Percentiles rank a stretch among this genome's conserved stretches.
Evolutionary conservation across 768 basidiomycete species (phyloP).

Genomic region (Hebeloma cylindrosporum): DNA sequence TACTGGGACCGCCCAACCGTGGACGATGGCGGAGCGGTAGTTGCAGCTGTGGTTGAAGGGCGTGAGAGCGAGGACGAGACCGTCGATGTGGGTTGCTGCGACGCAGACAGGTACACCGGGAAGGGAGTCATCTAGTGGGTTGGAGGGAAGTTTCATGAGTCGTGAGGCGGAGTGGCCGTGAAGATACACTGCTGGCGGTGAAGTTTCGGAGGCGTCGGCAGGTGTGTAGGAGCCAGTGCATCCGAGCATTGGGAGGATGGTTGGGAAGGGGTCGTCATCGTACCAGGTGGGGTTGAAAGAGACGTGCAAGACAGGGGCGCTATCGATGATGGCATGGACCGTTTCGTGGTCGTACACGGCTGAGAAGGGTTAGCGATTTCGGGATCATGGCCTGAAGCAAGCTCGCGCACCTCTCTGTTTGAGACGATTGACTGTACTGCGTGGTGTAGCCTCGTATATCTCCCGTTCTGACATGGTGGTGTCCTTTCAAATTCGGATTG

Average conservation of each 20-base stretch:
- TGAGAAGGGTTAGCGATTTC: not conserved
- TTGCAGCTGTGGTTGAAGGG: constrained; percentile 31
- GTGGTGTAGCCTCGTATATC: constrained; percentile 14
- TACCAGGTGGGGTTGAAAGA: constrained; percentile 23
- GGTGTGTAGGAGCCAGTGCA: constrained; percentile 21
- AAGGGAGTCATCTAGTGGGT: constrained; percentile 9
- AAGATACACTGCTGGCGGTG: constrained; percentile 21
- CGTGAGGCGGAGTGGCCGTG: constrained; percentile 25
- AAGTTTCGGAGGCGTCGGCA: constrained; percentile 4
- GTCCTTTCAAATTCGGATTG: too few species aligned
- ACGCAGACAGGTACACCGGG: constrained; percentile 27
- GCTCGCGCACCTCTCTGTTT: constrained; percentile 20
- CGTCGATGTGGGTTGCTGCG: constrained; percentile 27
- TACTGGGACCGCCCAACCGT: constrained; percentile 23
- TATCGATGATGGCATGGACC: constrained; percentile 24
- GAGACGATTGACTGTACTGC: constrained; percentile 22
- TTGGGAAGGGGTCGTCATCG: constrained; percentile 28
- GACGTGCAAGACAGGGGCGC: constrained; percentile 25
- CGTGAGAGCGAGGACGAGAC: constrained; percentile 28
- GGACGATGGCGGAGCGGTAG: constrained; percentile 28
- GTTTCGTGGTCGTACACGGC: constrained; percentile 24
- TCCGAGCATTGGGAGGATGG: constrained; percentile 28
- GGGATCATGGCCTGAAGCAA: not conserved
- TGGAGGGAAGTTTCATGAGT: constrained; percentile 20
- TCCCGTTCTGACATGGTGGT: constrained; percentile 15